Base-by-base conservation (phyloP, 177 flowering plant species). In the Vitis hybrid region DNA sequence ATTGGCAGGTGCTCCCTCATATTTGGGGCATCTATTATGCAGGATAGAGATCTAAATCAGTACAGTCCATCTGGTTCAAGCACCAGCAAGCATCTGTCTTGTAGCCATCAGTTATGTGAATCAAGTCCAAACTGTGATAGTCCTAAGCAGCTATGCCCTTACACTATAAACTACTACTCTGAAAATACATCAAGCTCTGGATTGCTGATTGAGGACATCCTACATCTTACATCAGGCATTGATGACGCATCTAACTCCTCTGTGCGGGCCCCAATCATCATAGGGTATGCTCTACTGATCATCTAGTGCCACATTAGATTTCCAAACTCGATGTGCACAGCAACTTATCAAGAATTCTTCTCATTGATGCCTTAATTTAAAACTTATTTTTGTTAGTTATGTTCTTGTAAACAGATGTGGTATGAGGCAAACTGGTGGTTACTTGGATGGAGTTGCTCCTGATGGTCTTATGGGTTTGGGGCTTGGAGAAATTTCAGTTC, bases 1-100 rank as follows among this genome's bases (percentile, higher is more conserved):
- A 95, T 95, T 93, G 91, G 92, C 96, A 95, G 99, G 94, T 90
- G 98, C 98, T 88, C 96, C 97, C 78, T 88, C 83, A 78, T 88
- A 73, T 87, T 77, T 86, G 97, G 97, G 87, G 97, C 93, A 90
- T 88, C 90, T 90, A 89, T 91, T 88, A 79, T 93, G 99, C 98
- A 95, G 99, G 98, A 86, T 82, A 89, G 82, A 87, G 91, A 95
- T 86, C 79, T 93, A 51, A 85, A 77, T 68, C 88, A 87, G 79
- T 95, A 93, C 75, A 83, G 80, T 68, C 97, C 97, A 72, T 82
- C 92, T 73, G 73, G 71, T 65, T 95, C 99, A 71, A 88, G 81
- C 79, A 88, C 93, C 55, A 89, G 98, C 84, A 91, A 82, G 81
- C 78, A 78, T 52, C 68, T 95, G 7, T 61, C 88, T 59, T 95